Evolutionary conservation across 2,329 filamentous ascomycete species (phyloP), one percentile per base, ranked within the genome.

Genomic region (Fusarium armeniacum): DNA sequence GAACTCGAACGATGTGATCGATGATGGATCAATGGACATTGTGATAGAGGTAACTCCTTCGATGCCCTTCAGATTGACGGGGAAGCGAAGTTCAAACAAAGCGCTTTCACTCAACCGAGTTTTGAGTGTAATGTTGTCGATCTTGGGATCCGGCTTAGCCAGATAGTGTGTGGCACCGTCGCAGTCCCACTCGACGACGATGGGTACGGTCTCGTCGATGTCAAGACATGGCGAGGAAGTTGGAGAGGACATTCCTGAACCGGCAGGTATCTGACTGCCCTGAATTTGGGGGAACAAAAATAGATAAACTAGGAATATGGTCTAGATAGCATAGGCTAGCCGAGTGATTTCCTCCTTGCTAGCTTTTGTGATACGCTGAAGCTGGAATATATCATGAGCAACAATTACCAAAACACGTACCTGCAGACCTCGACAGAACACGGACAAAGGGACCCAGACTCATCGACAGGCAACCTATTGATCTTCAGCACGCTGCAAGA

Each of bases 51-150:
- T 56, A 2, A 67, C 15, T 4, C 50, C 44, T 0, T 68, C 53
- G 22, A 68, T 38, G 1, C 59, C 65, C 43, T 68, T 68, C 40
- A 68, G 18, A 2, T 65, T 68, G 35, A 69, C 51, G 13, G 65
- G 59, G 13, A 68, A 51, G 2, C 50, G 33, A 1, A 68, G 38
- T 47, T 68, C 43, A 32, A 67, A 28, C 3, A 28, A n/a, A 6
- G 43, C 52, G 30, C 43, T 32, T 10, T 22, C 47, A 3, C 24
- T 49, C 22, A 69, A 24, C 3, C 52, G 60, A 54, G 47, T 46
- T 18, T 33, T 41, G 2, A 62, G 36, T 13, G 24, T 52, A 10
- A 67, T 62, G 2, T 20, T 28, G 12, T 62, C 64, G 4, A 67
- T 28, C 26, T 67, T 66, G 15, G 64, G 64, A 24, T 67, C 64